Evolutionary conservation across 768 basidiomycete species (phyloP).

Genomic region (Steccherinum ochraceum): DNA sequence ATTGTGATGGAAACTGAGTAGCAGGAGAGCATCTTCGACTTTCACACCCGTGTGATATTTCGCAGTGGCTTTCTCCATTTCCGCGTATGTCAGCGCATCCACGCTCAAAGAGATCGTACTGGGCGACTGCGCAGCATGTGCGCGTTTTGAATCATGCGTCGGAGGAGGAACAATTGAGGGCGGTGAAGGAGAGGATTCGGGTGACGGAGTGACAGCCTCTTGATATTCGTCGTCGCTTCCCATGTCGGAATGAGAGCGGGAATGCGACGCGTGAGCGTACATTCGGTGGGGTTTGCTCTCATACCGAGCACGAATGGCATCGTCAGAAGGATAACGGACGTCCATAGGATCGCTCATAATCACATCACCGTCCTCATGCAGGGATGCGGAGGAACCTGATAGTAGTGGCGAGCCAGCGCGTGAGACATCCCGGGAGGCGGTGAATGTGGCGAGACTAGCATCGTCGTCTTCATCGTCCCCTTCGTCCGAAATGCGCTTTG

Average conservation of each 20-base stretch:
- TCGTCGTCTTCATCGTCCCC: constrained; percentile 35
- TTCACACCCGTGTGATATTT: constrained; percentile 42
- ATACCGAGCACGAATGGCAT: constrained; percentile 10
- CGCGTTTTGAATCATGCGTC: constrained; percentile 15
- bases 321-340: constrained; percentile 2
- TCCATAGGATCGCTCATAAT: constrained; percentile 10
- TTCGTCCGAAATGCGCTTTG: constrained; percentile 42
- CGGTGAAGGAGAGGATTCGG: constrained; percentile 49
- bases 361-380: constrained; percentile 7
- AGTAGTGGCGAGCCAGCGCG: constrained; percentile 16
- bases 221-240: constrained; percentile 62
- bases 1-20: constrained; percentile 71
- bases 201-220: constrained; percentile 69
- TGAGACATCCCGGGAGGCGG: constrained; percentile 15
- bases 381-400: constrained; percentile 3
- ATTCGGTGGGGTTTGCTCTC: constrained; percentile 13
- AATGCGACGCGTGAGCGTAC: constrained; percentile 7
- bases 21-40: constrained; percentile 67
- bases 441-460: constrained; percentile 13
- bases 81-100: constrained; percentile 36
- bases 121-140: constrained; percentile 15
- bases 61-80: constrained; percentile 39
- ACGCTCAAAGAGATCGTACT: constrained; percentile 25
- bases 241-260: constrained; percentile 39
- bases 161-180: constrained; percentile 37